Evolutionary conservation across 352 stramenopile species (phyloP), one percentile per base, ranked within the genome.

Genomic region (Aphanomyces astaci): DNA sequence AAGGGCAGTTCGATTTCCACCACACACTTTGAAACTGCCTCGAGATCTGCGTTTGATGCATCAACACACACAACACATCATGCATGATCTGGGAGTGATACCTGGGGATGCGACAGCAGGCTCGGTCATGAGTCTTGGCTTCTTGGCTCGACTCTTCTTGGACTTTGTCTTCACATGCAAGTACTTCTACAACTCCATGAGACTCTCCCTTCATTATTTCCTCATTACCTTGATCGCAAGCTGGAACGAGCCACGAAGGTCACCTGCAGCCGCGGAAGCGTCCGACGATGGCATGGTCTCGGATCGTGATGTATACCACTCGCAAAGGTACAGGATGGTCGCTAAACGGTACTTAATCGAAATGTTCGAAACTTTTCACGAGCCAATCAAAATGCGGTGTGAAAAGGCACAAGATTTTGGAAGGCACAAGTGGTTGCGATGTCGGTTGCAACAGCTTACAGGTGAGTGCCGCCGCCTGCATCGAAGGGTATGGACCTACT

Each of bases 131-230:
- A 65, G 56, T 46, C 56, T 24, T 39, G 56, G 56, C 22, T 65
- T 65, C n/a, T 65, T 65, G 9, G 56, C 22, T 0, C 56, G 56
- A 27, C 17, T 65, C 36, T 65, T 65, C 24, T 65, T 65, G 2
- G 39, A 52, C 39, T 65, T 65, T 4, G 32, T 48, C 36, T 65
- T 65, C 31, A 49, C 56, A 30, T 65, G 30, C 36, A 65, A 33
- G 56, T 65, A 65, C 33, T 65, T 65, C 56, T 65, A 53, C 53
- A 48, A 0, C 24, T n/a, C 51, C 15, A 2, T 32, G 51, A 59
- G 51, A 22, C 9, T 10, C 28, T 28, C 15, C 22, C 9, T 13
- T 55, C 48, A 55, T 10, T 28, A 55, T 2, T 30, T 55, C 19
- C 19, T 55, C 48, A 10, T 33, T 36, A 59, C 51, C 24, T 59